A percentile compares a stretch with the other conserved stretches of the same genome.
phyloP scores from a whole-genome alignment of 345 rosid species.

The Rhizophora mangle region DNA sequence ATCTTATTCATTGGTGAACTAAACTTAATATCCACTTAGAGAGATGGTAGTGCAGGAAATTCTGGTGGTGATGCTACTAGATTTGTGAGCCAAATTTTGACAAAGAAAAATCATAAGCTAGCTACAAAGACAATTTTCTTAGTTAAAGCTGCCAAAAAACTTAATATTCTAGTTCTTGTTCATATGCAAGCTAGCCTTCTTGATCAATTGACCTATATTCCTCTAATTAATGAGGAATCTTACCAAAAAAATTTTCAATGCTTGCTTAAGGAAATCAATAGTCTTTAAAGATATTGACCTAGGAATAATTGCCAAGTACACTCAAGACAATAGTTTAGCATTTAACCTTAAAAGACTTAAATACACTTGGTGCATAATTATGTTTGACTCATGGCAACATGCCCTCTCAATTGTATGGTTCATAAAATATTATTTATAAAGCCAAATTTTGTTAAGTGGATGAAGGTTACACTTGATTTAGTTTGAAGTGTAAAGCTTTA shows the following conservation, averaged over 20 bases:
- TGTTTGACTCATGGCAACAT: slow-evolving; percentile 91
- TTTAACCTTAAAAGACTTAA: slow-evolving; percentile 1
- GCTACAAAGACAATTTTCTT: not conserved
- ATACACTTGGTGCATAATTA: slow-evolving; percentile 86
- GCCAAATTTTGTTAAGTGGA: slow-evolving; percentile 83
- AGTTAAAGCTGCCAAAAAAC: not conserved
- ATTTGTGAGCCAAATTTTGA: not conserved
- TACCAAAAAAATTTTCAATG: not conserved
- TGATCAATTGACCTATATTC: not conserved
- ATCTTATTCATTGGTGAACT: not conserved
- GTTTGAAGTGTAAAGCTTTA: slow-evolving; percentile 61
- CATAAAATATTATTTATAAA: slow-evolving; percentile 79
- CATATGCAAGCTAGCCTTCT: not conserved
- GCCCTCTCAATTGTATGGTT: slow-evolving; percentile 90
- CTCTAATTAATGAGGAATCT: not conserved
- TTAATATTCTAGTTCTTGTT: not conserved
- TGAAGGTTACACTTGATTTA: slow-evolving; percentile 66
- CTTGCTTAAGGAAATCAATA: not conserved
- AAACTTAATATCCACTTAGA: not conserved
- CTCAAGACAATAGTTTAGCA: not conserved
- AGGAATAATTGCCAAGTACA: not conserved
- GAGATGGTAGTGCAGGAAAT: not conserved
- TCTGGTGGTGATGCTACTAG: not conserved
- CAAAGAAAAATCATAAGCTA: not conserved
- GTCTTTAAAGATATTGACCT: not conserved